Base-by-base conservation (phyloP, 2,329 filamentous ascomycete species). In the Diplodia scrobiculata region DNA sequence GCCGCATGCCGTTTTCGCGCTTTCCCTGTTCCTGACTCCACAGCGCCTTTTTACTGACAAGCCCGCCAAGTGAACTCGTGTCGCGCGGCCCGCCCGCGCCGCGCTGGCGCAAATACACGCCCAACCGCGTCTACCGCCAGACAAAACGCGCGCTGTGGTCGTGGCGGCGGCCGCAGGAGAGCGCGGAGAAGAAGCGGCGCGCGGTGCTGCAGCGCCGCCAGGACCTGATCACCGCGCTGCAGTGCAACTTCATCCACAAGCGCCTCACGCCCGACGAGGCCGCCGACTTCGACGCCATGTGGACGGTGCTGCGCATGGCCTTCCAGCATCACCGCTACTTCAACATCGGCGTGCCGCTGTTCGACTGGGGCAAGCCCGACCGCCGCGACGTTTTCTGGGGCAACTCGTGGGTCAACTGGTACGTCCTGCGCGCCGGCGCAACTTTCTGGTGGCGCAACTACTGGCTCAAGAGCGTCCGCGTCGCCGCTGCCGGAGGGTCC, bases 371-470 rank as follows among this genome's bases (percentile, higher is more conserved):
- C 45, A 66, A 66, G 47, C 64, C 64, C 45, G 64, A 66, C 54
- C 29, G 53, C 13, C 64, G 64, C 47, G 64, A 66, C 54, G 54
- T 66, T 32, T 66, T 66, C 53, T 52, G 27, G 70, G 73, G 73
- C 13, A 70, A 72, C 38, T 73, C 72, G 7, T 76, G 74, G 74
- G 62, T 76, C 60, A 71, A 73, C 2, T 77, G 73, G 73, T 76
- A 73, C 59, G 67, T 76, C 4, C 68, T 77, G 38, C 65, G 71
- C 14, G 71, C 75, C 68, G 74, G 74, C 0, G 72, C 72, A 0
- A 68, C 71, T 32, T 65, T 75, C 2, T 77, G 75, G 63, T 74
- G 73, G 72, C 65, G 72, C 14, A 73, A 76, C 51, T 76, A 74
- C 73, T 74, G 73, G 71, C 66, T 50, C 13, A 45, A 51, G 45